Base-by-base conservation (phyloP, 805 yeast genomes). In the Candida schatavii region DNA sequence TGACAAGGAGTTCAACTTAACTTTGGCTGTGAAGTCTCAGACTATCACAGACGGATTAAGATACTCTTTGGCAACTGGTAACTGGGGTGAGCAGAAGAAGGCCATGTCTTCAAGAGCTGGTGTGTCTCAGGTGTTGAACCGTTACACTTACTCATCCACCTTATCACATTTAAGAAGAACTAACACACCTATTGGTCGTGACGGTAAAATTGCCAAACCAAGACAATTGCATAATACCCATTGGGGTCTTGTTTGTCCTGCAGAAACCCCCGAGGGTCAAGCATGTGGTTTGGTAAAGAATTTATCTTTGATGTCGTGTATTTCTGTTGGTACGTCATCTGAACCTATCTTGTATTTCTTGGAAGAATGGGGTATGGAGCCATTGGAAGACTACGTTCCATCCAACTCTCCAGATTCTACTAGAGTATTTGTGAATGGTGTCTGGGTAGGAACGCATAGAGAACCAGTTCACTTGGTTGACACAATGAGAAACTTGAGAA, bases 21-120 rank as follows among this genome's bases (percentile, higher is more conserved):
- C 95, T 40, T 78, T 93, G 58, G 99, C 99, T 30, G 97, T 93
- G 52, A 91, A 93, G 71, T 88, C 97, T 14, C 90, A 90, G 53
- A 93, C 98, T 2, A 88, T 93, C 55, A 93, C 99, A 29, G 91
- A 95, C 47, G 99, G 99, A 62, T 78, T 93, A 67, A 87, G 95
- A 62, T 93, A 93, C 68, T 93, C 99, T 30, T 76, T 93, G 59
- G 99, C 99, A 41, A 93, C 99, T 13, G 99, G 99, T 76, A 93
- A 93, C 72, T 93, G 99, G 99, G 99, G 99, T 73, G 99, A 93
- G 68, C 99, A 93, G 66, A 91, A 90, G 83, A 93, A 93, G 66
- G 97, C 98, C 11, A 93, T 93, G 99, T 83, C 93, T 47, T 83
- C 97, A 15, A 84, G 96, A 66, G 99, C 99, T 4, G 99, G 99